Base-by-base conservation (phyloP, 768 basidiomycete species). In the Infundibulicybe gibba region DNA sequence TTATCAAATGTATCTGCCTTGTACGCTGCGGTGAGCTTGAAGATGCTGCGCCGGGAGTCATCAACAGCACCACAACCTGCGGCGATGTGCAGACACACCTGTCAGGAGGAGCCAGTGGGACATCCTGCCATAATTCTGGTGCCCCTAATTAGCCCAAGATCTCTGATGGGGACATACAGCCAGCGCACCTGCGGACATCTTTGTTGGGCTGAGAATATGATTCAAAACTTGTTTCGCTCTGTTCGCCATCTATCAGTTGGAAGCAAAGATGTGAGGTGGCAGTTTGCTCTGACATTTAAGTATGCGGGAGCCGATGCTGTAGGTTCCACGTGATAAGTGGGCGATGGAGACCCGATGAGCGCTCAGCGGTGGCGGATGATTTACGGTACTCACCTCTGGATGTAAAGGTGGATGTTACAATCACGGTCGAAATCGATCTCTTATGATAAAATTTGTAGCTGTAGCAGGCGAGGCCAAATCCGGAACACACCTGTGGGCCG, bases 1-100 rank as follows among this genome's bases (percentile, higher is more conserved):
- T 84, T 67, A 12, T 79, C 74, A 62, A 74, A 79, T 2, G 77
- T 60, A 63, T 97, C 90, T 21, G 78, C 80, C 64, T 94, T 92
- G 81, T 84, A 95, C 2, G 90, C 83, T 15, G 90, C 87, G 0
- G 91, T 92, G 53, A 97, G 77, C 70, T 90, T 83, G 80, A 92
- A 92, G 60, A 93, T 93, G 68, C 90, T 93, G 55, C 37, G 33
- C 53, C 47, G 51, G 46, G 40, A 45, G 38, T 46, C 40, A 14
- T 21, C 25, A 15, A 41, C 33, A 37, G 30, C 16, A 40, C 44
- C 20, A 25, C 34, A 21, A 40, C 19, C 31, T 13, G 17, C 12
- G 38, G 42, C 19, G 13, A 14, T 9, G 48, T 17, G 45, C 19
- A 44, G 31, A 50, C 69, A 12, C 44, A 89, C 90, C 85, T 87